These are phyloP conservation scores for Zygoascus sp. DNA, from an alignment of 1,139 yeast species.

Conservation along the genomic window DNA sequence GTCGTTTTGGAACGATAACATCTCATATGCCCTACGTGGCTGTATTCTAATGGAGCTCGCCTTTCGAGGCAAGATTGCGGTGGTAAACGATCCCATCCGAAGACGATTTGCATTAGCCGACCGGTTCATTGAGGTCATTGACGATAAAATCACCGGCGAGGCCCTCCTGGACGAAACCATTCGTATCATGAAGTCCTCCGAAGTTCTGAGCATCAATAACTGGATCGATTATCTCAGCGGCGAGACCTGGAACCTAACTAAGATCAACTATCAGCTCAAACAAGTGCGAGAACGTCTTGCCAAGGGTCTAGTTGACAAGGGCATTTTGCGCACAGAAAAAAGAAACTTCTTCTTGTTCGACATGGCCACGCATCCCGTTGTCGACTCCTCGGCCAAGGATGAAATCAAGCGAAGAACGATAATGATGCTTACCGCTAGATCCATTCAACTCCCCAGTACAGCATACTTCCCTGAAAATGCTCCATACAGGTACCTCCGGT, in stretches of 20 bases:
- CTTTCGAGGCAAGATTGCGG: slow-evolving; percentile 78
- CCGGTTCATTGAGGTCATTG: slow-evolving; percentile 80
- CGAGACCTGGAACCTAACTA: slow-evolving; percentile 96
- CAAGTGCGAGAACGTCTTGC: slow-evolving; percentile 96
- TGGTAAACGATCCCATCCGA: slow-evolving; percentile 92
- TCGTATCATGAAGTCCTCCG: slow-evolving; percentile 82
- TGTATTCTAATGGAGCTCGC: slow-evolving; percentile 90
- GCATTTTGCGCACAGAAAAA: slow-evolving; percentile 92
- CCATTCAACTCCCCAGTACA: slow-evolving; percentile 44
- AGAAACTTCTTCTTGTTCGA: slow-evolving; percentile 91
- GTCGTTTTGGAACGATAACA: slow-evolving; percentile 97
- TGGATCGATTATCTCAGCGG: slow-evolving; percentile 94
- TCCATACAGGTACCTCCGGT: slow-evolving; percentile 67
- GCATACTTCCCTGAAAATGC: slow-evolving; percentile 66
- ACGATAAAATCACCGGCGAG: slow-evolving; percentile 88
- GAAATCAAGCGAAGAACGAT: slow-evolving; percentile 69
- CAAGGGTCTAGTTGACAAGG: slow-evolving; percentile 95
- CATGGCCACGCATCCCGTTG: slow-evolving; percentile 98
- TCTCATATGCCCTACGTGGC: slow-evolving; percentile 93
- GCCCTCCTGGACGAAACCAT: slow-evolving; percentile 90
- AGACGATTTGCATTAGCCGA: slow-evolving; percentile 84
- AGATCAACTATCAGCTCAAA: slow-evolving; percentile 89
- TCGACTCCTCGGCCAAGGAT: slow-evolving; percentile 80
- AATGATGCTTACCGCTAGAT: slow-evolving; percentile 65
- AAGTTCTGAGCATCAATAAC: slow-evolving; percentile 72